phyloP scores from a whole-genome alignment of 305 asterid genomes.

The Stenogyne calaminthoides region DNA sequence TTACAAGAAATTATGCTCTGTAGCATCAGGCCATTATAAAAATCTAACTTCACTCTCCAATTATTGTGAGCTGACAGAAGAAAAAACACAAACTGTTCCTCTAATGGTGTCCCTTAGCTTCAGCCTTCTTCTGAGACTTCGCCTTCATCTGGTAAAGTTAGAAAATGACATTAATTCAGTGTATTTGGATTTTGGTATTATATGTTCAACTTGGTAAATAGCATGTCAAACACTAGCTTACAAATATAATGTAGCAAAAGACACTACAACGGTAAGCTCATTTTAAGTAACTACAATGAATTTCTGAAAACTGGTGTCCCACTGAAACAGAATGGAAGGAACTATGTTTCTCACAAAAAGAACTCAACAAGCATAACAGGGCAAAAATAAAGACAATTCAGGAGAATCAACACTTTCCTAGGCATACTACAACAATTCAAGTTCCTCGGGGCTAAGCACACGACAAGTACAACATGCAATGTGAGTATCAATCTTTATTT shows the following conservation, averaged over 20 bases:
- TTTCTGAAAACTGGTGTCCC: background rate
- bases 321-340: background rate
- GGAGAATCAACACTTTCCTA: background rate
- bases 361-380: background rate
- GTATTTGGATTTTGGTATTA: background rate
- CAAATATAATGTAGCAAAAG: background rate
- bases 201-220: background rate
- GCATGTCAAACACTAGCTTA: background rate
- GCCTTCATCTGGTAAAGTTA: slow-evolving; percentile 40
- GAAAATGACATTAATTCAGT: background rate
- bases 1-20: slow-evolving; percentile 37
- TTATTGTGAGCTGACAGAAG: slow-evolving; percentile 44
- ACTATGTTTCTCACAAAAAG: background rate
- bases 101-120: slow-evolving; percentile 48
- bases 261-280: background rate
- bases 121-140: slow-evolving; percentile 48
- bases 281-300: background rate
- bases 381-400: background rate
- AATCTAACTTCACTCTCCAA: slow-evolving; percentile 29
- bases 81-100: slow-evolving; percentile 21
- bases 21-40: slow-evolving; percentile 36
- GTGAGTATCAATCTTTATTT: background rate
- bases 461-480: background rate
- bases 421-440: background rate
- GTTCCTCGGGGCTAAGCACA: background rate